Evolutionary conservation across 176 grass and related monocot genomes (phyloP), one percentile per base, ranked within the genome.

Genomic region (Triticum dicoccoides): DNA sequence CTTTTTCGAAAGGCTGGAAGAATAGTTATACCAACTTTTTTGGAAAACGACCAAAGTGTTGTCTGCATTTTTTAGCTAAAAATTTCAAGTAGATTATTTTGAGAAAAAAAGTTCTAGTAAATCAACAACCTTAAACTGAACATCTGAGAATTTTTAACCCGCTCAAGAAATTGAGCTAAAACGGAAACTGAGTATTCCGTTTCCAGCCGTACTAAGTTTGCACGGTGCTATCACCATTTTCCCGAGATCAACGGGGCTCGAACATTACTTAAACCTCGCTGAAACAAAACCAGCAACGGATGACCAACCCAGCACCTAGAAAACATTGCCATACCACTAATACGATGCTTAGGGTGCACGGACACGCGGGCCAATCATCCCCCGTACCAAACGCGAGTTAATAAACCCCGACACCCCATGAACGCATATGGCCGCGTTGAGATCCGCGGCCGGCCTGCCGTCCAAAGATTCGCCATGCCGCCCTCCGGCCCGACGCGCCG

Each of bases 391-490:
- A 24, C 56, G 15, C 21, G 74, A 72, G 25, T 52, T 52, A 84
- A n/a, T 39, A 83, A 38, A 83, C n/a, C n/a, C 23, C 21, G 11
- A 83, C 38, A 83, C n/a, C n/a, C 23, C 21, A 8, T 3, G 69
- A 42, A 9, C 24, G 77, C 82, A 32, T 21, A 8, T 47, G 71
- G 38, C 10, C 65, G 34, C 73, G 73, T 73, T 29, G 80, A 83
- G 89, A 90, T 78, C 84, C 0, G 79, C 73, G 84, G 73, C 71
- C 51, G 79, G 4, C 76, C 45, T 61, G 20, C 77, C 65, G 75
- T 12, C 78, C 15, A 77, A 70, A 86, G 88, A 90, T 90, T 83
- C 88, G 49, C 0, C 29, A 38, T 77, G 83, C 81, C 73, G 81
- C 77, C 67, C 56, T 58, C 73, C 64, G 52, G 69, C 67, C 77